Conservation (phyloP, 306 rosid species). For the Corylus heterophylla region DNA sequence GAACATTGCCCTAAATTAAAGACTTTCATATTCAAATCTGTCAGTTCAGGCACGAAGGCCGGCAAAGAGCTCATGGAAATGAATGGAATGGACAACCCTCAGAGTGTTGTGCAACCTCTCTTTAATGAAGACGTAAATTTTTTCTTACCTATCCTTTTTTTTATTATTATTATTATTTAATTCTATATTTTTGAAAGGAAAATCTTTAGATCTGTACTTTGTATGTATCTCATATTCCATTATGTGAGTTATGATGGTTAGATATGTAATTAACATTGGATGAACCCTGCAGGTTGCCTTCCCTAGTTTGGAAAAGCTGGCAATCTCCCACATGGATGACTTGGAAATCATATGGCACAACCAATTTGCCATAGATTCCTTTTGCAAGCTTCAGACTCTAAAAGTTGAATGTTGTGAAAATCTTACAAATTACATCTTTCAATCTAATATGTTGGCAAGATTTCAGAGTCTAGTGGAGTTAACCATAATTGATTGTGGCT, state of each 20-base stretch:
- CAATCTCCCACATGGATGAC: neutral
- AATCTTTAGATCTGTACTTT: too few species aligned
- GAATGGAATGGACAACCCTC: neutral
- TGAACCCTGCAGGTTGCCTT: slow-evolving; percentile 3
- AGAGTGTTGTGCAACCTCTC: too few species aligned
- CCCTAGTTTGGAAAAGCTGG: neutral
- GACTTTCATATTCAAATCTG: neutral
- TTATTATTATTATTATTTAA: neutral
- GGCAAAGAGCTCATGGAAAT: neutral
- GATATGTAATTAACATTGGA: neutral
- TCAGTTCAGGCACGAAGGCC: neutral
- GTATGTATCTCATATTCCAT: neutral
- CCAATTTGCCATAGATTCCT: neutral
- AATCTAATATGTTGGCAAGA: neutral
- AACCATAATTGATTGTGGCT: neutral
- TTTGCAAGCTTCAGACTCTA: neutral
- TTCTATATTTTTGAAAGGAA: neutral
- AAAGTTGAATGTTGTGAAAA: neutral
- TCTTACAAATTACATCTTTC: neutral
- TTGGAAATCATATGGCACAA: neutral
- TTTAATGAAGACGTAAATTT: too few species aligned
- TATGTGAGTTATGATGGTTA: neutral
- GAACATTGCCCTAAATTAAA: neutral
- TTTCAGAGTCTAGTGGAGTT: neutral
- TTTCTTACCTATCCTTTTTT: too few species aligned